A percentile compares a stretch with the other conserved stretches of the same genome.
phyloP scores from a whole-genome alignment of 1,284 basidiomycete genomes.

The Sphaerobolus stellatus region DNA sequence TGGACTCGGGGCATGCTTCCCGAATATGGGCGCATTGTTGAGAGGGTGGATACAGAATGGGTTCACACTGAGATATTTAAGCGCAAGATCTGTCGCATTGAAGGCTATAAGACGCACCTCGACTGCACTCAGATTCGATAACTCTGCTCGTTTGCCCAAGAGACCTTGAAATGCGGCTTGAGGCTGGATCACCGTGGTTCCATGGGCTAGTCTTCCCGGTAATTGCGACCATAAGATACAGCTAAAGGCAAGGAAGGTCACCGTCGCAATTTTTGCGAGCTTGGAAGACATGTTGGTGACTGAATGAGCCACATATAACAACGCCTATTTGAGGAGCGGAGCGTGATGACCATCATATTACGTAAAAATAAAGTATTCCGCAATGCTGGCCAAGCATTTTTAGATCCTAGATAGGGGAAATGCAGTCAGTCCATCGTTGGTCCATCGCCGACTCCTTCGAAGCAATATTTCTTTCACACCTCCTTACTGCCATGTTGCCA shows the following conservation, averaged over 20 bases:
- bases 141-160: conserved; percentile 8
- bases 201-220: too few species aligned
- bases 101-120: neutral
- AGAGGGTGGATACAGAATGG: conserved; percentile 50
- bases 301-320: too few species aligned
- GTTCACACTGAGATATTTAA: conserved; percentile 62
- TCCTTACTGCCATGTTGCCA: too few species aligned
- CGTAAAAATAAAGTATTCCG: too few species aligned
- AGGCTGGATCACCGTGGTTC: conserved; percentile 47
- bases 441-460: too few species aligned
- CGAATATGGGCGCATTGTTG: conserved; percentile 66
- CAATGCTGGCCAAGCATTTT: too few species aligned
- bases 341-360: too few species aligned
- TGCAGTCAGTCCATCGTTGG: too few species aligned
- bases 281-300: neutral
- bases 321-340: too few species aligned
- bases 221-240: conserved; percentile 66
- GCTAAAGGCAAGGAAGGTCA: conserved; percentile 50
- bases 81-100: conserved; percentile 4
- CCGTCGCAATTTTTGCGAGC: conserved; percentile 49
- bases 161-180: conserved; percentile 16
- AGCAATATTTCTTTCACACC: too few species aligned
- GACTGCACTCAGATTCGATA: neutral
- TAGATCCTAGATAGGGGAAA: too few species aligned
- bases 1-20: conserved; percentile 50